phyloP scores from a whole-genome alignment of 176 grass and related monocot species.

The Oryza glumipatula region DNA sequence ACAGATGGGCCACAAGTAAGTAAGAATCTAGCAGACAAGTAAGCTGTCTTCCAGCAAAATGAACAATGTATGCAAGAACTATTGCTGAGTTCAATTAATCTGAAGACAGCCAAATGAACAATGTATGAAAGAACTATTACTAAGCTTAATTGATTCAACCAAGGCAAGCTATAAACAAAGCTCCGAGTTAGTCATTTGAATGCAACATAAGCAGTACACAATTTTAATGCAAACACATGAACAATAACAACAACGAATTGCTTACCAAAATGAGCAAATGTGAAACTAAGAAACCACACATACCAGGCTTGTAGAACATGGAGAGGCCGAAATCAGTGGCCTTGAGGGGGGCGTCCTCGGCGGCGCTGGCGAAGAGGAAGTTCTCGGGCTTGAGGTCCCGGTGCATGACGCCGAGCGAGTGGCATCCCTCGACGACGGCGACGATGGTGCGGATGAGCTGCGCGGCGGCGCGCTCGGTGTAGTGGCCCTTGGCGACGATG shows the following conservation, averaged over 20 bases:
- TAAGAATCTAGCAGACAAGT: background rate
- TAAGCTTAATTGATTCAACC: constrained; percentile 1
- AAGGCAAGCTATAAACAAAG: constrained; percentile 2
- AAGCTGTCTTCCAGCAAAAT: constrained; percentile 14
- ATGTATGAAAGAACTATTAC: background rate
- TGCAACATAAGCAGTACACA: background rate
- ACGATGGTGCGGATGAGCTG: constrained; percentile 89
- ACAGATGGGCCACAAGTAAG: background rate
- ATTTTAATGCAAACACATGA: background rate
- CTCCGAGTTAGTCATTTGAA: background rate
- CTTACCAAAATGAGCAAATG: constrained; percentile 12
- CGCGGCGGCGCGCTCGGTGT: constrained; percentile 74
- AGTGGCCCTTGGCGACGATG: constrained; percentile 94
- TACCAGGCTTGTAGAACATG: constrained; percentile 95
- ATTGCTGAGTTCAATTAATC: background rate
- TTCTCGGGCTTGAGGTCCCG: constrained; percentile 98
- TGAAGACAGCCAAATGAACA: background rate
- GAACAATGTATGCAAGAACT: background rate
- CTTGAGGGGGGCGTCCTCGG: constrained; percentile 88
- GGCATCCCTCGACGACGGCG: constrained; percentile 86
- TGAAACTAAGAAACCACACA: constrained; percentile 16
- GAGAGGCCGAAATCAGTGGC: constrained; percentile 97
- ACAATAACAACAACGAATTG: background rate
- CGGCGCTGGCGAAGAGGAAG: constrained; percentile 73
- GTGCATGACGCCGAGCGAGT: constrained; percentile 97